A percentile compares a stretch with the other conserved stretches of the same genome.
phyloP scores from a whole-genome alignment of 2,329 filamentous ascomycete genomes.

The Thielaviopsis musarum region DNA sequence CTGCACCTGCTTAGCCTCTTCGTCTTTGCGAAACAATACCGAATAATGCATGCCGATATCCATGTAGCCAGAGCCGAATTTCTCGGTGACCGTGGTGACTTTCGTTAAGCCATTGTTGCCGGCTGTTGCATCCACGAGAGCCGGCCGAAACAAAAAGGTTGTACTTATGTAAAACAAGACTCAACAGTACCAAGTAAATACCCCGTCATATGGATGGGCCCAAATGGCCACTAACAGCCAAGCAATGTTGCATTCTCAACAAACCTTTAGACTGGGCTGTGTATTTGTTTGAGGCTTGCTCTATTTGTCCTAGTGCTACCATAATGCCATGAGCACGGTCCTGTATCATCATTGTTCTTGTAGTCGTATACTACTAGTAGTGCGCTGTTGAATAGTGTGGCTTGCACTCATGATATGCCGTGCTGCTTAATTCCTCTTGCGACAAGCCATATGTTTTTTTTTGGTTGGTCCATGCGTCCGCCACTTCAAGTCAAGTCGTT shows the following conservation, averaged over 20 bases:
- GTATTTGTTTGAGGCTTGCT: neutral
- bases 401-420: neutral
- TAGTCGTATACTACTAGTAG: neutral
- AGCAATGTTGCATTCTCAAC: neutral
- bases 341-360: neutral
- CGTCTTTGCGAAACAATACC: too few species aligned
- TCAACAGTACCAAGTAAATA: too few species aligned
- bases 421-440: neutral
- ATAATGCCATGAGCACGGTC: too few species aligned
- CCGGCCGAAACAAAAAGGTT: too few species aligned
- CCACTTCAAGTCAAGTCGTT: neutral
- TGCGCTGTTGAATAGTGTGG: neutral
- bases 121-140: too few species aligned
- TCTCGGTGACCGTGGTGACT: too few species aligned
- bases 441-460: neutral
- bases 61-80: too few species aligned
- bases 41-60: too few species aligned
- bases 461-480: neutral
- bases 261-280: too few species aligned
- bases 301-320: neutral
- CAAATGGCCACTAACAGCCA: neutral
- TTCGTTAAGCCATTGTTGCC: too few species aligned
- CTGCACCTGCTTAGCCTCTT: too few species aligned
- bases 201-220: neutral
- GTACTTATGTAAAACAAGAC: too few species aligned